These are phyloP conservation scores for Aspergillus indologenus DNA, from an alignment of 495 filamentous ascomycete genomes.

Conservation along the genomic window DNA sequence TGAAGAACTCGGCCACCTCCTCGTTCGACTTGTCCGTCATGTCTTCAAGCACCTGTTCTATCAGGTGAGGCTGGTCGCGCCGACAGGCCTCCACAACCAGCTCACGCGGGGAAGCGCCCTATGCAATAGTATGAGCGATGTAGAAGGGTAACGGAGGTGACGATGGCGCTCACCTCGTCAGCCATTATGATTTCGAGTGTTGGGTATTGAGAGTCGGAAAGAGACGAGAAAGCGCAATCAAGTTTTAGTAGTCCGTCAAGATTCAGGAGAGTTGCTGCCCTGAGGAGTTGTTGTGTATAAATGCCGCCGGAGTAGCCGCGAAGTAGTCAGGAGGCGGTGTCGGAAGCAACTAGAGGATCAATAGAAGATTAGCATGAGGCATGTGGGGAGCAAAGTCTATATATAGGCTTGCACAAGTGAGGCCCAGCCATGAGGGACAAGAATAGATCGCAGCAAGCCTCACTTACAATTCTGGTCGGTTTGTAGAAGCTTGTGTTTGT, in stretches of 20 bases:
- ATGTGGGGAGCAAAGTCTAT: neutral
- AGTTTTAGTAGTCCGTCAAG: neutral
- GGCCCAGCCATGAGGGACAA: neutral
- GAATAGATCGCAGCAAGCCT: neutral
- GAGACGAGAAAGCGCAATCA: neutral
- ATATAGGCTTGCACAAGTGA: neutral
- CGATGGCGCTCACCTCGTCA: slow-evolving; percentile 35
- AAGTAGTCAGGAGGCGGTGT: slow-evolving; percentile 13
- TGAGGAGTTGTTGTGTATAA: neutral
- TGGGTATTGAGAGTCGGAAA: neutral
- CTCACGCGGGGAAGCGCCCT: slow-evolving; percentile 86
- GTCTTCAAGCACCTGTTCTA: slow-evolving; percentile 54
- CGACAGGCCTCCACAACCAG: slow-evolving; percentile 90
- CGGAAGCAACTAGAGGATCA: slow-evolving; percentile 5
- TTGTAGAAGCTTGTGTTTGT: neutral
- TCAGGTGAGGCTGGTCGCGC: slow-evolving; percentile 83
- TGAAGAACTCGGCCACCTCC: slow-evolving; percentile 68
- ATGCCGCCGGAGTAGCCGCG: slow-evolving; percentile 5
- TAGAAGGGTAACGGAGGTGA: slow-evolving; percentile 3
- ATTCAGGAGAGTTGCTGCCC: neutral
- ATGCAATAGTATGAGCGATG: slow-evolving; percentile 18
- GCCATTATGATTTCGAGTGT: slow-evolving; percentile 28
- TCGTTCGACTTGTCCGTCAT: slow-evolving; percentile 47
- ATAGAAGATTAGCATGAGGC: slow-evolving; percentile 9
- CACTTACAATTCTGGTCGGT: neutral